Percentiles rank a stretch among this genome's conserved stretches.
Conservation (phyloP, 106 monocot genomes). For the Platanthera guangdongensis region DNA sequence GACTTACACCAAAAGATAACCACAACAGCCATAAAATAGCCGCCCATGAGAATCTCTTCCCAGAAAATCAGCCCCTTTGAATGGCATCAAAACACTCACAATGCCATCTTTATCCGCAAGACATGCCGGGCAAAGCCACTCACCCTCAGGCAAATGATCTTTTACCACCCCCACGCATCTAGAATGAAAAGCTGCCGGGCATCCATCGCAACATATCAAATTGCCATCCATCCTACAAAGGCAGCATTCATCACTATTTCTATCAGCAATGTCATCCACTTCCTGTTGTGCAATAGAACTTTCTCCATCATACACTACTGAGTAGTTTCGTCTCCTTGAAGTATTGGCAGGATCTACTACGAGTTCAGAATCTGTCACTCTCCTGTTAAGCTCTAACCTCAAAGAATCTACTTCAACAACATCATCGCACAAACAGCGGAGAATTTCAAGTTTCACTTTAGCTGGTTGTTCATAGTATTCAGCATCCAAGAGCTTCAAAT, state of each 20-base stretch:
- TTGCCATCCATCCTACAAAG: slow-evolving; percentile 90
- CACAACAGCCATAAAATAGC: slow-evolving; percentile 59
- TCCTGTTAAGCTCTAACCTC: slow-evolving; percentile 56
- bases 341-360: slow-evolving; percentile 24
- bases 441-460: slow-evolving; percentile 71
- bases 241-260: slow-evolving; percentile 84
- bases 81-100: slow-evolving; percentile 28
- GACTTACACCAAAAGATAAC: slow-evolving; percentile 88
- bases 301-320: slow-evolving; percentile 5
- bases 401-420: slow-evolving; percentile 63
- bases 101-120: slow-evolving; percentile 36
- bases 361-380: slow-evolving; percentile 30
- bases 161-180: slow-evolving; percentile 76
- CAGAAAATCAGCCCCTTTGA: slow-evolving; percentile 61
- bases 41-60: slow-evolving; percentile 77
- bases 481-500: slow-evolving; percentile 43
- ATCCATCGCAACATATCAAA: slow-evolving; percentile 98
- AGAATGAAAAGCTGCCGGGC: slow-evolving; percentile 96
- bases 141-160: slow-evolving; percentile 85
- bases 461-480: slow-evolving; percentile 81
- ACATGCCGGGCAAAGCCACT: slow-evolving; percentile 96
- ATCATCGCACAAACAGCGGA: slow-evolving; percentile 81
- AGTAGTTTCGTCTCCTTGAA: slow-evolving; percentile 19
- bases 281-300: slow-evolving; percentile 14
- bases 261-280: slow-evolving; percentile 37